phyloP scores from a whole-genome alignment of 2,329 filamentous ascomycete genomes.

The Pseudogymnoascus sp. region DNA sequence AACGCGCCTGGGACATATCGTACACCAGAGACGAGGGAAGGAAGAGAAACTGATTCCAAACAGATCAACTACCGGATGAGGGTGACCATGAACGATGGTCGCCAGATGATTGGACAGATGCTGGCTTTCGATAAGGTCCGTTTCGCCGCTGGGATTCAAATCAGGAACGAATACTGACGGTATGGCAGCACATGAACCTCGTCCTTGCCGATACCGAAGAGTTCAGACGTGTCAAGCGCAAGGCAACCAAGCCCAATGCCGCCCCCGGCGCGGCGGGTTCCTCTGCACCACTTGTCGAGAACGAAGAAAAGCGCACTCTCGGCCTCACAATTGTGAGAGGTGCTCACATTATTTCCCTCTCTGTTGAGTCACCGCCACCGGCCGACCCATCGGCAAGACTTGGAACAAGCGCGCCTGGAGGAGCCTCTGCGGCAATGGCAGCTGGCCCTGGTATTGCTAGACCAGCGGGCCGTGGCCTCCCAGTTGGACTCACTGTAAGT shows the following conservation, averaged over 20 bases:
- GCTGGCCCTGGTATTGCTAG: conserved; percentile 84
- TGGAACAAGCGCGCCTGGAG: conserved; percentile 64
- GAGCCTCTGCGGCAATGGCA: conserved; percentile 58
- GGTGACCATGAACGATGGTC: conserved; percentile 86
- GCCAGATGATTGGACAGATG: conserved; percentile 97
- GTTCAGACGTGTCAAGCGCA: conserved; percentile 84
- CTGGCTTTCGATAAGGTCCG: conserved; percentile 92
- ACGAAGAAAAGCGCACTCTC: conserved; percentile 95
- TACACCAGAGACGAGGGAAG: neutral
- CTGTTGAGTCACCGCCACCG: conserved; percentile 90
- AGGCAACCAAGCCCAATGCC: conserved; percentile 62
- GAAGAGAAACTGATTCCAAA: conserved; percentile 5
- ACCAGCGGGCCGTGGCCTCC: conserved; percentile 77
- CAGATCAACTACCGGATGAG: conserved; percentile 99
- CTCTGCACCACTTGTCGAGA: conserved; percentile 63
- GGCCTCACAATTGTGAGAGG: conserved; percentile 91
- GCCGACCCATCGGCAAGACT: conserved; percentile 86
- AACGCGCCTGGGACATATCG: neutral
- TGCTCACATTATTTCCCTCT: conserved; percentile 87
- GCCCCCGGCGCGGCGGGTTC: conserved; percentile 44
- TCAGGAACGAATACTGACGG: conserved; percentile 13
- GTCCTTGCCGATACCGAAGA: conserved; percentile 98
- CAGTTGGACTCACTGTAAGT: conserved; percentile 70
- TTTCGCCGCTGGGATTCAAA: neutral
- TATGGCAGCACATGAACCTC: conserved; percentile 86